A percentile compares a stretch with the other conserved stretches of the same genome.
Conservation (phyloP, 2,329 filamentous ascomycete genomes). For the Nemania serpens region DNA sequence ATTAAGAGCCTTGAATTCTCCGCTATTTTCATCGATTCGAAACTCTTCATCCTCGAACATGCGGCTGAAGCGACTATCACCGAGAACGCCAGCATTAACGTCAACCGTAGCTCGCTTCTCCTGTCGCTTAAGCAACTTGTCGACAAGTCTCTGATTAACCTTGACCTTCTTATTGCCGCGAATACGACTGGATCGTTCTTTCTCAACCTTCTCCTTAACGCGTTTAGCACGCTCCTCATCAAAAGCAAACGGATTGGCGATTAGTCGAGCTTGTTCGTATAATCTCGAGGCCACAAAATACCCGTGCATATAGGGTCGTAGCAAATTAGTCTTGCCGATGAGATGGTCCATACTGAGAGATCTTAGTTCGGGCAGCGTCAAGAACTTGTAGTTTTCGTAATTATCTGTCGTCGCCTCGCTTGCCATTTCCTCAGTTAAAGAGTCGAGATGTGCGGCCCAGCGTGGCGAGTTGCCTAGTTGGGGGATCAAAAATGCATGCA, state of each 20-base stretch:
- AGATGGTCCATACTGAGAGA: constrained; percentile 86
- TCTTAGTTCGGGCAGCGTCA: constrained; percentile 84
- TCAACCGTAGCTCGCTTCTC: constrained; percentile 64
- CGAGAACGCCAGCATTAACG: constrained; percentile 68
- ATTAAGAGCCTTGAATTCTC: constrained; percentile 87
- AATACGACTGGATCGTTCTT: constrained; percentile 93
- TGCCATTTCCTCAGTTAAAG: constrained; percentile 98
- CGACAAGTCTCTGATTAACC: constrained; percentile 83
- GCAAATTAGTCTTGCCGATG: constrained; percentile 84
- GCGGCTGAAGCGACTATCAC: constrained; percentile 83
- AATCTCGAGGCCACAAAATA: constrained; percentile 96
- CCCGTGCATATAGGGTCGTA: constrained; percentile 98
- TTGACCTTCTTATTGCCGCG: constrained; percentile 96
- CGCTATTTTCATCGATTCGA: constrained; percentile 83
- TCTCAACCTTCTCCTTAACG: constrained; percentile 93
- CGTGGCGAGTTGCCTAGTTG: constrained; percentile 90
- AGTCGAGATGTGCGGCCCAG: constrained; percentile 97
- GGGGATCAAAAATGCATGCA: constrained; percentile 94
- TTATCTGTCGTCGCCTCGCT: constrained; percentile 78
- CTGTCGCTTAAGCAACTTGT: constrained; percentile 71
- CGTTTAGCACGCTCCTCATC: constrained; percentile 90
- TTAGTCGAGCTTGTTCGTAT: constrained; percentile 92
- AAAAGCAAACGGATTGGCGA: constrained; percentile 91
- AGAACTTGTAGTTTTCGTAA: constrained; percentile 99
- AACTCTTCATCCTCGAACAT: constrained; percentile 95